A percentile compares a stretch with the other conserved stretches of the same genome.
Evolutionary conservation across 2,329 filamentous ascomycete genomes (phyloP).

Genomic region (Cercospora beticola): DNA sequence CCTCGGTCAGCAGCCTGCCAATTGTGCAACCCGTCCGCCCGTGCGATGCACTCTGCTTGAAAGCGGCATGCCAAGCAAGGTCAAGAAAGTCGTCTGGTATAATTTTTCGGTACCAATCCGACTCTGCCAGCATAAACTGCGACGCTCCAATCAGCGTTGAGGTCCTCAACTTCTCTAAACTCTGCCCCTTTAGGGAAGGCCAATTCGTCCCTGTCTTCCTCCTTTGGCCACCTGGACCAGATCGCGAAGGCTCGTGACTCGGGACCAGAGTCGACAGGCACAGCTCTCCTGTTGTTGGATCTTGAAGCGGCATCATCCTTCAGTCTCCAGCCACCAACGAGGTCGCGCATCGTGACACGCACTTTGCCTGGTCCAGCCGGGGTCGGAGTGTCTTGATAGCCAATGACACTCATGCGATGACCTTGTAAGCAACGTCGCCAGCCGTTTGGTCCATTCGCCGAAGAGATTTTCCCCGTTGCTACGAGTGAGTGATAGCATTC

Average conservation of each 20-base stretch:
- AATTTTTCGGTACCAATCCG: constrained; percentile 77
- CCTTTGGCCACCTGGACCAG: constrained; percentile 75
- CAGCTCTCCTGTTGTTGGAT: constrained; percentile 45
- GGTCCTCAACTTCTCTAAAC: constrained; percentile 77
- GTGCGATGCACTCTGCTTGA: not conserved
- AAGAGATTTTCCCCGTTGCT: constrained; percentile 62
- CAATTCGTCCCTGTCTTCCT: constrained; percentile 69
- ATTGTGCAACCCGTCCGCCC: not conserved
- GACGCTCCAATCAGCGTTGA: constrained; percentile 89
- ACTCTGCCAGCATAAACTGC: constrained; percentile 79
- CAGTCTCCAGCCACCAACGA: constrained; percentile 74
- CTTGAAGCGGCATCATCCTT: constrained; percentile 46
- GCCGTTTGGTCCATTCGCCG: constrained; percentile 73
- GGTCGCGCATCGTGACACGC: constrained; percentile 66
- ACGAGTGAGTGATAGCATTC: constrained; percentile 73
- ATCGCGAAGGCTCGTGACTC: constrained; percentile 63
- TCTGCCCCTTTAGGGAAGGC: constrained; percentile 81
- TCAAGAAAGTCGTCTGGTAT: constrained; percentile 53
- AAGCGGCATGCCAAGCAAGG: not conserved
- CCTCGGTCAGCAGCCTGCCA: not conserved
- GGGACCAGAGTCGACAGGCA: constrained; percentile 68
- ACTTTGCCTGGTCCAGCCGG: constrained; percentile 61
- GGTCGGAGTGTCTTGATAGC: constrained; percentile 61
- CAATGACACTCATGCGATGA: constrained; percentile 81
- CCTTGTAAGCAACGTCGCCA: constrained; percentile 80